phyloP scores from a whole-genome alignment of 2,329 filamentous ascomycete genomes.

The Neodidymelliopsis sp. region DNA sequence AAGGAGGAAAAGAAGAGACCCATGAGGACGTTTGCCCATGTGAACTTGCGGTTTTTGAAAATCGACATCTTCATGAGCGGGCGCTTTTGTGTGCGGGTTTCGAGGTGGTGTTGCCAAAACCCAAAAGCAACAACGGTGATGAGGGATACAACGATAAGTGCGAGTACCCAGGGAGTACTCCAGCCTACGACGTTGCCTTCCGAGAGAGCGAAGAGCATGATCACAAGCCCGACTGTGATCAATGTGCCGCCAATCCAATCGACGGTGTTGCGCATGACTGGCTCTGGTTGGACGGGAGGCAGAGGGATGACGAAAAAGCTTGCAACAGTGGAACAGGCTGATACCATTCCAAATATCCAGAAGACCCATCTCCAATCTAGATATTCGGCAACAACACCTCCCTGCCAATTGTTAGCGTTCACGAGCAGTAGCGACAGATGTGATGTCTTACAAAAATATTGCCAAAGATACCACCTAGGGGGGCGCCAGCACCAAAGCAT shows the following conservation, averaged over 20 bases:
- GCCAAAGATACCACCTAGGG: constrained; percentile 69
- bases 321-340: constrained; percentile 62
- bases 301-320: constrained; percentile 68
- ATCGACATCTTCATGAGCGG: constrained; percentile 73
- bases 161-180: constrained; percentile 67
- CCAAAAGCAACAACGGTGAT: constrained; percentile 65
- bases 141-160: constrained; percentile 65
- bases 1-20: constrained; percentile 71
- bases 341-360: constrained; percentile 68
- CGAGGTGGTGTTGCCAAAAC: constrained; percentile 68
- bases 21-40: constrained; percentile 70
- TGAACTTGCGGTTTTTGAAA: constrained; percentile 67
- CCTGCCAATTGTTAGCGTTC: constrained; percentile 32
- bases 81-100: constrained; percentile 57
- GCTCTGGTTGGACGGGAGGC: constrained; percentile 47
- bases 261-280: constrained; percentile 56
- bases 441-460: constrained; percentile 59
- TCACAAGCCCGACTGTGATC: constrained; percentile 68
- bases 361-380: constrained; percentile 47
- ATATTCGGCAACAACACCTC: constrained; percentile 69
- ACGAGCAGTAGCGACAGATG: neutral
- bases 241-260: constrained; percentile 73
- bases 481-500: constrained; percentile 63
- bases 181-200: constrained; percentile 75
- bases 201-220: constrained; percentile 71